These are phyloP conservation scores for Apiospora kogelbergensis DNA, from an alignment of 2,329 filamentous ascomycete species.

Conservation along the genomic window DNA sequence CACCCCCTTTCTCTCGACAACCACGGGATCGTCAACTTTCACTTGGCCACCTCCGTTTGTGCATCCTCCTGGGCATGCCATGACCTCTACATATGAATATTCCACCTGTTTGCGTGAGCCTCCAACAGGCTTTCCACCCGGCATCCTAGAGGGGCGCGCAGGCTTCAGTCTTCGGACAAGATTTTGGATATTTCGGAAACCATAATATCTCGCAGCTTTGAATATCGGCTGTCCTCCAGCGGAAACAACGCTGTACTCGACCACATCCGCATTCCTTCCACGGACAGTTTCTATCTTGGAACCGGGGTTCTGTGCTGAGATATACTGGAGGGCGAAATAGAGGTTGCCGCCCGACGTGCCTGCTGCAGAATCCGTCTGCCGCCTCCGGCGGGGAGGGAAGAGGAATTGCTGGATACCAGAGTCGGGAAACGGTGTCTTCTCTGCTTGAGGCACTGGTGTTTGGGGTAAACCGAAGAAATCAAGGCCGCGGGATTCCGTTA, in stretches of 20 bases:
- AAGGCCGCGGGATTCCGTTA: conserved; percentile 78
- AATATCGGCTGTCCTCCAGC: conserved; percentile 60
- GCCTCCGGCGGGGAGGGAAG: conserved; percentile 54
- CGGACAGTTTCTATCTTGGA: conserved; percentile 69
- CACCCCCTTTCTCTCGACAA: conserved; percentile 49
- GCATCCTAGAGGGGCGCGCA: conserved; percentile 72
- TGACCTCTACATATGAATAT: conserved; percentile 94
- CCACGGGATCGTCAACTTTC: conserved; percentile 77
- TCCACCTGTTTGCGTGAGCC: conserved; percentile 60
- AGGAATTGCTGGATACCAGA: conserved; percentile 68
- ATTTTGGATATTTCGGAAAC: conserved; percentile 98
- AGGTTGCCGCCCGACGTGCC: conserved; percentile 90
- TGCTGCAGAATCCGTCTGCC: conserved; percentile 52
- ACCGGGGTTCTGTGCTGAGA: conserved; percentile 69
- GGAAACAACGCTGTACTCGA: conserved; percentile 74
- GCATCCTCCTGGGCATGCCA: conserved; percentile 98
- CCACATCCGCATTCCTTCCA: conserved; percentile 87
- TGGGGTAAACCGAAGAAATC: conserved; percentile 73
- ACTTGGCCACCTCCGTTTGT: conserved; percentile 97
- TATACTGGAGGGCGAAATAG: conserved; percentile 76
- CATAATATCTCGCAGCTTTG: conserved; percentile 88
- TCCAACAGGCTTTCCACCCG: conserved; percentile 66
- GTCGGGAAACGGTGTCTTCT: conserved; percentile 69
- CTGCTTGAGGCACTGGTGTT: conserved; percentile 46
- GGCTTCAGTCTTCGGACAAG: conserved; percentile 91